Evolutionary conservation across 2,329 filamentous ascomycete species (phyloP), one percentile per base, ranked within the genome.

Genomic region (Apiospora aurea): DNA sequence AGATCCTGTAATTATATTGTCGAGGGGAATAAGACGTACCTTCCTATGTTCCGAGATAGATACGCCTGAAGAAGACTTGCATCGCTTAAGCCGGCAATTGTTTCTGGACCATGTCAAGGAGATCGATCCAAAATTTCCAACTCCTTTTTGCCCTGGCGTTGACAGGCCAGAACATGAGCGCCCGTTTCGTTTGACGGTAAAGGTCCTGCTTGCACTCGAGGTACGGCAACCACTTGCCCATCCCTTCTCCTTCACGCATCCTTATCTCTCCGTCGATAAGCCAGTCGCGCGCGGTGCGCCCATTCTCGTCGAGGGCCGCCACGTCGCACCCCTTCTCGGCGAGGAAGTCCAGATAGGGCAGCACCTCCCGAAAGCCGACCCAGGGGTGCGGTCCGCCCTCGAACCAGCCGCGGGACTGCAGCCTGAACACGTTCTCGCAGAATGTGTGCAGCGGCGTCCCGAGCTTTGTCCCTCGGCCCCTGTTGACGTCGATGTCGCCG

Each of bases 351-450:
- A 64, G 10, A 4, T 14, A 14, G 57, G 57, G 29, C 0, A 64
- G 18, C 57, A 64, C 34, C 34, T 41, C 57, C 57, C 10, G 4
- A 21, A 14, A n/a, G 21, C 21, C 14, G 18, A 51, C 4, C 8
- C 34, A 5, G 34, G 29, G 18, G 0, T 13, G 57, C 11, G 57
- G 57, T 10, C 57, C 34, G 18, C 18, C 18, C 34, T 64, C 57
- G 18, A 64, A 64, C 18, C 34, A 64, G 21, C 57, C 57, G 57
- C 57, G 57, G 34, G 57, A 41, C 34, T 41, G 57, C 2, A n/a
- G 18, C 29, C 57, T 38, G 57, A 64, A 64, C 18, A 64, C 34
- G 34, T 64, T 64, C 34, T 64, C 57, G 34, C 57, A 64, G 57
- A 64, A 64, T 34, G 57, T 64, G 34, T 64, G 57, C 4, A 64